Conservation (phyloP, 148 eudicot species). For the Agrostemma githago region DNA sequence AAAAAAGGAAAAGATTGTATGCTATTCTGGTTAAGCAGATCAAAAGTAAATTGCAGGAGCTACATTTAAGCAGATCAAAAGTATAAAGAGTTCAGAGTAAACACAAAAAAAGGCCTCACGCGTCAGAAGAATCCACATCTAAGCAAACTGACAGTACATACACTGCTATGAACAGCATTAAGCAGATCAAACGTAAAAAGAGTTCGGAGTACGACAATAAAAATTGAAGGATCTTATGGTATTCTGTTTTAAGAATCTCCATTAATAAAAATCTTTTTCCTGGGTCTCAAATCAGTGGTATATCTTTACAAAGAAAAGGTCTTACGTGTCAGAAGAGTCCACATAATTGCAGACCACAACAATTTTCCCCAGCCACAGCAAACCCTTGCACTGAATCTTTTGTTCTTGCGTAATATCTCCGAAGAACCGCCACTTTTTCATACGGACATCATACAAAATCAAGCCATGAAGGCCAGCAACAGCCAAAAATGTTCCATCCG, state of each 20-base stretch:
- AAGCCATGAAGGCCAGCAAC: constrained; percentile 96
- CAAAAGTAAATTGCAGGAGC: too few species aligned
- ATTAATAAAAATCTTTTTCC: neutral
- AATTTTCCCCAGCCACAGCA: constrained; percentile 95
- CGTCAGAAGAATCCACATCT: too few species aligned
- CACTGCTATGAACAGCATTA: too few species aligned
- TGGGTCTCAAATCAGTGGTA: neutral
- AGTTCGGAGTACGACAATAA: neutral
- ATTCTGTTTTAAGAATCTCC: neutral
- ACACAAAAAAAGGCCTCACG: too few species aligned
- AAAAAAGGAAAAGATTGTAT: neutral
- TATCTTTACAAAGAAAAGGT: constrained; percentile 13
- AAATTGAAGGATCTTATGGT: neutral
- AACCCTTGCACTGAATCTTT: constrained; percentile 93
- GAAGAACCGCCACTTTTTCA: constrained; percentile 88
- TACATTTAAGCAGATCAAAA: too few species aligned
- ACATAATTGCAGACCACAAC: constrained; percentile 93
- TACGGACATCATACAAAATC: constrained; percentile 76
- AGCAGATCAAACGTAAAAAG: neutral
- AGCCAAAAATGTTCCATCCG: constrained; percentile 88
- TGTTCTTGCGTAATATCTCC: constrained; percentile 97
- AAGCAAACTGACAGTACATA: too few species aligned
- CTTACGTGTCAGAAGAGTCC: constrained; percentile 73
- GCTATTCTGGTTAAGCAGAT: too few species aligned
- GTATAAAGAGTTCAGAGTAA: too few species aligned